Evolutionary conservation across 2,329 filamentous ascomycete species (phyloP), one percentile per base, ranked within the genome.

Genomic region (Fusarium napiforme): DNA sequence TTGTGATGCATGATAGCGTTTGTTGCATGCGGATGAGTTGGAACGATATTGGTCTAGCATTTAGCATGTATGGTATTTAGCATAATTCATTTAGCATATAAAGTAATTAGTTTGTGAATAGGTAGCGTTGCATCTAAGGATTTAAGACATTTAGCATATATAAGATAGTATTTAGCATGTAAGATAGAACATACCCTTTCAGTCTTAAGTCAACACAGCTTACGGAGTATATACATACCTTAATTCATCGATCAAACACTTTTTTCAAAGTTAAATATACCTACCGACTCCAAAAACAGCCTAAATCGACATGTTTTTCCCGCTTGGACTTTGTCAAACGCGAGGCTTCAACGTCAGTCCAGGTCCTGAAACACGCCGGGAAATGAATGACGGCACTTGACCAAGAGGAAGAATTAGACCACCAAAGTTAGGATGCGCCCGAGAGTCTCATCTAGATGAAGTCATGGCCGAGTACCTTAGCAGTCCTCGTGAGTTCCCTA

Each of bases 361-460:
- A 58, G 26, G 28, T 47, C 69, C 40, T 69, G 67, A 69, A 69
- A 70, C 67, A 47, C 28, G 19, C 23, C n/a, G 42, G 47, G 67
- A 69, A 69, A 59, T 69, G 45, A 45, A 45, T 49, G 59, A 65
- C 42, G 65, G 59, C 28, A 43, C 23, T 26, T 36, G 34, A 52
- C 18, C n/a, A 67, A 61, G 45, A 60, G n/a, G 28, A 47, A 60
- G 52, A 46, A 57, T 55, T 36, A n/a, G 37, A 21, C 16, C 49
- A 23, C 30, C 9, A 47, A 18, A 64, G 30, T 37, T 21, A 36
- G 37, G 47, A 58, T 23, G 19, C 36, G 7, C 28, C 47, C n/a
- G 16, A 42, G 7, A 55, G 67, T 69, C 46, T 69, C 52, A 42
- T 49, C 18, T 69, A 69, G 30, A 70, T 39, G 30, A 59, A 18